A percentile compares a stretch with the other conserved stretches of the same genome.
Conservation (phyloP, 305 asterid species). For the Fraxinus platypoda region DNA sequence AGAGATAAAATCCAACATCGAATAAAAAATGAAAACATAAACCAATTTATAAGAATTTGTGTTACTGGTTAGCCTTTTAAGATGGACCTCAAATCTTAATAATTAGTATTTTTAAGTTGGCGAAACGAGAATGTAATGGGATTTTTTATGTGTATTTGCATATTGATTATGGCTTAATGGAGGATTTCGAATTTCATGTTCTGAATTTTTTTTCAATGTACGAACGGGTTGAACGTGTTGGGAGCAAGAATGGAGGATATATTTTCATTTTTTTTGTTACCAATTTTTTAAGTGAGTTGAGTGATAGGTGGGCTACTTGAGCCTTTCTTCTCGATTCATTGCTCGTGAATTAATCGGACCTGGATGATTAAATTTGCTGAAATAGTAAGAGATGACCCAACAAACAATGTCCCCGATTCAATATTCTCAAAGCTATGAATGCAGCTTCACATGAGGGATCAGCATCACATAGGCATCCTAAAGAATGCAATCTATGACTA, state of each 20-base stretch:
- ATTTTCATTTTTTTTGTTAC: neutral
- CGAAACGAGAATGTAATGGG: too few species aligned
- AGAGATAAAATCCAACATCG: too few species aligned
- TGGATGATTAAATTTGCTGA: conserved; percentile 40
- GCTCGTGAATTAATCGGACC: neutral
- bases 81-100: too few species aligned
- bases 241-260: neutral
- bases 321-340: neutral
- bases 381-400: conserved; percentile 70
- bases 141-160: neutral
- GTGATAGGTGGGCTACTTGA: neutral
- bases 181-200: neutral
- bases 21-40: too few species aligned
- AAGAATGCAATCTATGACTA: conserved; percentile 73
- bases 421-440: conserved; percentile 71
- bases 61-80: too few species aligned
- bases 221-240: neutral
- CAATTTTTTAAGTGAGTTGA: neutral
- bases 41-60: too few species aligned
- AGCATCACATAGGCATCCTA: conserved; percentile 76
- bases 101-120: too few species aligned
- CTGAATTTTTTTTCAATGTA: neutral
- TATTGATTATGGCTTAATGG: neutral
- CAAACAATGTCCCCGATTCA: conserved; percentile 74
- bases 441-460: conserved; percentile 83